Conservation (phyloP, 805 yeast species). For the Pichia thaimueangensis region DNA sequence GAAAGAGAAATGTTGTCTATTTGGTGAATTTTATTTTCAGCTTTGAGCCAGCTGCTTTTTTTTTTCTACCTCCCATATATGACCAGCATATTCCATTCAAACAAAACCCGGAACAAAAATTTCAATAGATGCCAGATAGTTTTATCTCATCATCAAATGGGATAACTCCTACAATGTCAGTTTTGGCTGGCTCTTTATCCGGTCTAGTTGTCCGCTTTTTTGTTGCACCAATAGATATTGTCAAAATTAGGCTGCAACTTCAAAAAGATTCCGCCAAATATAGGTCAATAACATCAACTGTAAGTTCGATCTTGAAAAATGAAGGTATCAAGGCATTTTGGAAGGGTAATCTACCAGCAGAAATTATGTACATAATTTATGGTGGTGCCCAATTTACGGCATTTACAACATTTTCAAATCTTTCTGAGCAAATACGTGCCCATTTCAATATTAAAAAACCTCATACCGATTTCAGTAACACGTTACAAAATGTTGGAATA, state of each 20-base stretch:
- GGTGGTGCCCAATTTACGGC: conserved; percentile 82
- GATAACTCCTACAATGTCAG: conserved; percentile 32
- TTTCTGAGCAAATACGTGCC: conserved; percentile 23
- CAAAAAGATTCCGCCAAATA: conserved; percentile 33
- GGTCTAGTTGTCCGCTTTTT: conserved; percentile 49
- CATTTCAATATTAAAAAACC: not conserved
- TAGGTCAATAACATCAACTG: conserved; percentile 33
- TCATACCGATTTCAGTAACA: not conserved
- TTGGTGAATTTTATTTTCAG: too few relatives aligned
- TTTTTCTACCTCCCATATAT: too few relatives aligned
- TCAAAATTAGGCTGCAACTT: conserved; percentile 71
- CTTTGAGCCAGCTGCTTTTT: too few relatives aligned
- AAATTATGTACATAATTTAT: conserved; percentile 72
- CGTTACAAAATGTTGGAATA: conserved; percentile 32
- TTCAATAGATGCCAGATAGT: not conserved
- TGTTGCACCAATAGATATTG: conserved; percentile 73
- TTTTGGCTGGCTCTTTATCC: conserved; percentile 65
- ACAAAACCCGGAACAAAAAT: not conserved
- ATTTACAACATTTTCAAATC: conserved; percentile 42
- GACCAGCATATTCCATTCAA: too few relatives aligned
- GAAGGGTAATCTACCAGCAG: conserved; percentile 96
- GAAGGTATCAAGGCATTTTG: conserved; percentile 71
- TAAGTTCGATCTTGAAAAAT: conserved; percentile 38
- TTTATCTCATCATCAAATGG: conserved; percentile 3
- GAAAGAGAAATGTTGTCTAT: too few relatives aligned